These are phyloP conservation scores for Eucalyptus leucophloia DNA, from an alignment of 345 rosid genomes.

Conservation along the genomic window DNA sequence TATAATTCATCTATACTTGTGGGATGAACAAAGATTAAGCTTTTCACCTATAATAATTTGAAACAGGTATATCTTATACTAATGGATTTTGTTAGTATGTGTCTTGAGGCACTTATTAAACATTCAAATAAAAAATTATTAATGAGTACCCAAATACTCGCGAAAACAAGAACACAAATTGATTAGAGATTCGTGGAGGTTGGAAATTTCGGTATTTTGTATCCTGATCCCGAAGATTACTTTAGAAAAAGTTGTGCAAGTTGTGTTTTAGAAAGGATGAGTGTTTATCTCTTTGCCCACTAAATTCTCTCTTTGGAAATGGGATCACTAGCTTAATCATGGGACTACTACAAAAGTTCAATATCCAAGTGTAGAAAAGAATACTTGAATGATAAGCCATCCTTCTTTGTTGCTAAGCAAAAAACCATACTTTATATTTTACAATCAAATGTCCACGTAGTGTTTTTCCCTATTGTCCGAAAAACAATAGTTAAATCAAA, in stretches of 20 bases:
- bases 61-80: neutral
- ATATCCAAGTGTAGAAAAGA: neutral
- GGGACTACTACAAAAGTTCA: neutral
- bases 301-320: neutral
- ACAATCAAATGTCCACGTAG: neutral
- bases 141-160: neutral
- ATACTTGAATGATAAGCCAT: neutral
- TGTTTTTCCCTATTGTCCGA: neutral
- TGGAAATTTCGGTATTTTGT: neutral
- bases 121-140: neutral
- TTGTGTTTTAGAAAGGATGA: neutral
- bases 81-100: neutral
- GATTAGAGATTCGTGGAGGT: neutral
- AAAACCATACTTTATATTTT: neutral
- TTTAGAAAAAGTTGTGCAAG: neutral
- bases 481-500: neutral
- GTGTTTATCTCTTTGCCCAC: neutral
- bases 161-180: neutral
- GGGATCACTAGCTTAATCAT: neutral
- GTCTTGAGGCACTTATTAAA: neutral
- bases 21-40: neutral
- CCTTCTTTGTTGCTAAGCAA: neutral
- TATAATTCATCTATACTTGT: neutral
- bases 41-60: neutral
- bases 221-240: neutral